phyloP scores from a whole-genome alignment of 192 early-diverging fungal genomes.

The Dissophora ornata region DNA sequence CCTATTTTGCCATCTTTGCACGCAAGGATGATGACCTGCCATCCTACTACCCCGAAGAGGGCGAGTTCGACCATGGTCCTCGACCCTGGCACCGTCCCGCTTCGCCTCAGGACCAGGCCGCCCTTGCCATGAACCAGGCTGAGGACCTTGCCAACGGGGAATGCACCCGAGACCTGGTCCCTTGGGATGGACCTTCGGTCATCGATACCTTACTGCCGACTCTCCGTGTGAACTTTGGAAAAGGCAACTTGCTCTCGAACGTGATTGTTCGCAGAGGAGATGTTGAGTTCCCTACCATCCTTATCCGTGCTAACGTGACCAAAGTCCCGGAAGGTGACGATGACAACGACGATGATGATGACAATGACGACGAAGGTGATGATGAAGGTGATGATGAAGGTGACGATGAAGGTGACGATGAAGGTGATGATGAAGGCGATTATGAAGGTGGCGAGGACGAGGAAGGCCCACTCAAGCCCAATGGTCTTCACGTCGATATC shows the following conservation, averaged over 20 bases:
- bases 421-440: not conserved
- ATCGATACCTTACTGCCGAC: slow-evolving; percentile 2
- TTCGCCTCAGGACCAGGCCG: not conserved
- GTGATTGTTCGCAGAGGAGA: slow-evolving; percentile 20
- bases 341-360: slow-evolving; percentile 16
- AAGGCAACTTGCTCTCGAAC: slow-evolving; percentile 25
- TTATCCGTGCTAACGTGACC: slow-evolving; percentile 40
- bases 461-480: not conserved
- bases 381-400: slow-evolving; percentile 2
- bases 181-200: slow-evolving; percentile 20
- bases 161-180: slow-evolving; percentile 20
- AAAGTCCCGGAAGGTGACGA: slow-evolving; percentile 3
- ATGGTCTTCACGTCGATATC: slow-evolving; percentile 32
- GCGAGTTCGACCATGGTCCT: not conserved
- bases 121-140: not conserved
- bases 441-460: slow-evolving; percentile 3
- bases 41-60: not conserved
- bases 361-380: slow-evolving; percentile 23
- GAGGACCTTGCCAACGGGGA: not conserved
- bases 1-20: slow-evolving; percentile 18
- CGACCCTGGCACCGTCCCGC: not conserved
- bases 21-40: not conserved
- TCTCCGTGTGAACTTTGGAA: slow-evolving; percentile 28
- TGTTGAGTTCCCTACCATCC: slow-evolving; percentile 15
- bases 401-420: slow-evolving; percentile 10